phyloP scores from a whole-genome alignment of 2,329 filamentous ascomycete species.

The Acrocalymma vagum region DNA sequence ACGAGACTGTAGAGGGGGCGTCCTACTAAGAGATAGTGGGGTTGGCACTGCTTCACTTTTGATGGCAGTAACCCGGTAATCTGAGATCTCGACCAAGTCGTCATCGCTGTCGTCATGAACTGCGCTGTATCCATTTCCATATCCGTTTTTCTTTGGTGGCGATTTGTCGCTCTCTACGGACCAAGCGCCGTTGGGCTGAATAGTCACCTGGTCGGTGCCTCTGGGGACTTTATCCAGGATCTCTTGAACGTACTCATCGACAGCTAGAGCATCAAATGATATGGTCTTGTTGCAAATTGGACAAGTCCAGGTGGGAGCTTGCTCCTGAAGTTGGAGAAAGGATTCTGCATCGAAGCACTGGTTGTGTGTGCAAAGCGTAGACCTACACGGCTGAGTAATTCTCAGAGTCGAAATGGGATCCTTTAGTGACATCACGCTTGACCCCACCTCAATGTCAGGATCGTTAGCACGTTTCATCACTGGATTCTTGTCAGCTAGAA shows the following conservation, averaged over 20 bases:
- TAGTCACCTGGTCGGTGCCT: constrained; percentile 82
- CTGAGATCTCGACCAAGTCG: constrained; percentile 55
- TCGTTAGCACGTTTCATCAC: constrained; percentile 85
- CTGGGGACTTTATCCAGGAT: constrained; percentile 79
- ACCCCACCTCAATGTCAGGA: constrained; percentile 87
- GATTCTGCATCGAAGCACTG: constrained; percentile 95
- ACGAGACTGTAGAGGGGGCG: constrained; percentile 56
- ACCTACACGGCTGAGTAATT: constrained; percentile 81
- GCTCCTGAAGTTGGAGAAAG: constrained; percentile 92
- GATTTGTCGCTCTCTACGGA: constrained; percentile 54
- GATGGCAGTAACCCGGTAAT: constrained; percentile 49
- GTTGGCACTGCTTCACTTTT: constrained; percentile 49
- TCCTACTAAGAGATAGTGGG: constrained; percentile 48
- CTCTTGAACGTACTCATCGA: constrained; percentile 92
- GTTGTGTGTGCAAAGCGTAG: constrained; percentile 82
- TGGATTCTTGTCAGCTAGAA: constrained; percentile 46
- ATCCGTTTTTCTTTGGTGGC: constrained; percentile 46
- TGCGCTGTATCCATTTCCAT: constrained; percentile 33
- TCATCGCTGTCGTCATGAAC: constrained; percentile 54
- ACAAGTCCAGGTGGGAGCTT: constrained; percentile 96
- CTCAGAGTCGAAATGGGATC: constrained; percentile 90
- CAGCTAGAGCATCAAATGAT: constrained; percentile 80
- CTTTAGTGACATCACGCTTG: constrained; percentile 87
- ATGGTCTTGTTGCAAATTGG: constrained; percentile 89
- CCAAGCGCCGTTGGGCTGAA: constrained; percentile 90